Evolutionary conservation across 2,329 filamentous ascomycete species (phyloP), one percentile per base, ranked within the genome.

Genomic region (Talaromyces marneffei): DNA sequence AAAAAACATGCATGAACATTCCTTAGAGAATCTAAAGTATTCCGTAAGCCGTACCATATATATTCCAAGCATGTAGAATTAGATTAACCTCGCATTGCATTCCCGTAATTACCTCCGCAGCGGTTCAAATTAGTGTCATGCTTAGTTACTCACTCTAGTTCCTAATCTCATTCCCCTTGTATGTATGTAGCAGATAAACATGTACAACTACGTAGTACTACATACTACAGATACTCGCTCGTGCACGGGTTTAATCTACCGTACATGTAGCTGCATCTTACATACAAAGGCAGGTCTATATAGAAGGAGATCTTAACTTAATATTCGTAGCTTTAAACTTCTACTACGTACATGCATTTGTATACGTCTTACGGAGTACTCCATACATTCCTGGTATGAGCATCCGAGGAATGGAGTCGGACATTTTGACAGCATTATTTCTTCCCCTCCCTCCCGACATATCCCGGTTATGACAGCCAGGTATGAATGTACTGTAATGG

Each of bases 11-110:
- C 48, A 27, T 40, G 31, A 27, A 27, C 52, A 55, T 55, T 40
- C 52, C n/a, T 18, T 9, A 18, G 33, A 55, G 20, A 55, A 29
- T 48, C 25, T 46, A 27, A 46, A 25, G 23, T 25, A 46, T 20
- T 14, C 40, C 9, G 40, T 44, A 42, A 3, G 33, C 18, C 37
- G 20, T 44, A 46, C 12, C 42, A 46, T 35, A 54, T 6, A 40
- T 37, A 20, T 39, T 35, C n/a, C 16, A 27, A 40, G 56, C 44
- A 62, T 60, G 39, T 42, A 44, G 57, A 63, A 48, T 31, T 39
- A 64, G 63, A 65, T 62, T 66, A 66, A 66, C 62, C 64, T 65
- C 63, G 56, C 64, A 66, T 66, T 66, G 64, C 64, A 66, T 65
- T 62, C 60, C 60, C 60, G 62, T 63, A n/a, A 58, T 61, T 61